Base-by-base conservation (phyloP, 352 stramenopile genomes). In the Globisporangium viniferum region DNA sequence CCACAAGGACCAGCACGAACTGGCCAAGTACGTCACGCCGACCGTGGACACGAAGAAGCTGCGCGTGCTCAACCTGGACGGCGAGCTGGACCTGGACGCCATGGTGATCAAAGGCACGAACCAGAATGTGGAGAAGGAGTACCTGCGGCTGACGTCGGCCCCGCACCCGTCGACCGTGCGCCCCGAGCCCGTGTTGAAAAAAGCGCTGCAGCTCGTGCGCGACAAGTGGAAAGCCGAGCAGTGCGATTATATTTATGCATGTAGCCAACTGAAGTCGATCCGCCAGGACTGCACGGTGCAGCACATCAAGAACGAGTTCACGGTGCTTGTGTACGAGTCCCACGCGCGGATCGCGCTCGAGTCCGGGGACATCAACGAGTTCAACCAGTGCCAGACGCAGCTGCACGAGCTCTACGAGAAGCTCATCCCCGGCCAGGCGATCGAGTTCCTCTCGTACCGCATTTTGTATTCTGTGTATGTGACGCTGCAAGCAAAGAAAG, bases 181-280 rank as follows among this genome's bases (percentile, higher is more conserved):
- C 22, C 97, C 97, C 6, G 82, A 98, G 66, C 74, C 74, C 31
- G 88, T 99, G 67, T 75, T 99, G 44, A 76, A 93, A 68, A 76
- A 93, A 54, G 95, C 96, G 59, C 76, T 98, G 57, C 73, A 90
- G 70, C 78, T 94, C 70, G 80, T 98, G 46, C 88, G 96, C 69
- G 78, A 74, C 39, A 92, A 95, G 80, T 98, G 92, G 91, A 91
- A 94, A 67, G 68, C 87, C 61, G 77, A 79, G 70, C 78, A 89
- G 53, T 90, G 84, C 67, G 92, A 98, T 84, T 98, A 98, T 88
- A 77, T 96, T 67, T 97, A 97, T 86, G 86, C 97, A 70, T 99
- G 97, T 88, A 98, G 95, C 64, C 97, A 99, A 74, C 91, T 99
- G 58, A 99, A 99, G 78, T 98, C 97, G 31, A 98, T 99, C 69